Conservation (phyloP, 2,329 filamentous ascomycete species). For the Fusarium clavum region DNA sequence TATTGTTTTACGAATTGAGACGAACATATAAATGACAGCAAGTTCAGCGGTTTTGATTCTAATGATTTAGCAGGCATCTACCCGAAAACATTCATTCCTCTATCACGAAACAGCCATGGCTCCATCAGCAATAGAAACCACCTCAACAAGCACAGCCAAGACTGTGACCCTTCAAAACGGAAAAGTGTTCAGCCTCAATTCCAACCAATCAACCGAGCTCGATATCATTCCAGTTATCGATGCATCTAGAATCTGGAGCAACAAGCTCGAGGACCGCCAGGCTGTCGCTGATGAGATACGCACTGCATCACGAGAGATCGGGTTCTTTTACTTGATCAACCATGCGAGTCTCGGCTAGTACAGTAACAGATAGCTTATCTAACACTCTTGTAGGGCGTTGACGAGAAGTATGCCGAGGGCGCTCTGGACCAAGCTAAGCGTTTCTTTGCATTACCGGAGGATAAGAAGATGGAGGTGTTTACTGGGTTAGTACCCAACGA, state of each 20-base stretch:
- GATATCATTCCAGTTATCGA: conserved; percentile 1
- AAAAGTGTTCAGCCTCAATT: background rate
- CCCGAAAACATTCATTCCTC: too few relatives aligned
- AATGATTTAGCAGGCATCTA: background rate
- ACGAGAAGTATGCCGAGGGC: conserved; percentile 44
- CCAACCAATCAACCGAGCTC: background rate
- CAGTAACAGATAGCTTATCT: background rate
- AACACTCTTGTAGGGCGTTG: conserved; percentile 28
- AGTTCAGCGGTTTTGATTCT: fast-evolving
- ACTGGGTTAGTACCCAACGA: conserved; percentile 53
- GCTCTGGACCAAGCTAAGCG: conserved; percentile 54
- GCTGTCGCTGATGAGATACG: background rate
- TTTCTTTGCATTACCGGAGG: conserved; percentile 57
- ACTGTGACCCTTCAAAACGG: conserved; percentile 4
- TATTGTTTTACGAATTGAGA: fast-evolving
- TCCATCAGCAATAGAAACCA: background rate
- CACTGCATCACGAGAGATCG: background rate
- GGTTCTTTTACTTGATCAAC: conserved; percentile 2
- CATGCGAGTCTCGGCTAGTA: background rate
- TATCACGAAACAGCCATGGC: background rate
- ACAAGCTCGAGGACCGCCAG: background rate
- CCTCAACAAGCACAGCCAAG: background rate
- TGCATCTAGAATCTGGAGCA: conserved; percentile 2
- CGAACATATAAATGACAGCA: background rate
- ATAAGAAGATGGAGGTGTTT: conserved; percentile 61